Conservation (phyloP, 192 early-diverging fungal genomes). For the Rhizophagus sp. region DNA sequence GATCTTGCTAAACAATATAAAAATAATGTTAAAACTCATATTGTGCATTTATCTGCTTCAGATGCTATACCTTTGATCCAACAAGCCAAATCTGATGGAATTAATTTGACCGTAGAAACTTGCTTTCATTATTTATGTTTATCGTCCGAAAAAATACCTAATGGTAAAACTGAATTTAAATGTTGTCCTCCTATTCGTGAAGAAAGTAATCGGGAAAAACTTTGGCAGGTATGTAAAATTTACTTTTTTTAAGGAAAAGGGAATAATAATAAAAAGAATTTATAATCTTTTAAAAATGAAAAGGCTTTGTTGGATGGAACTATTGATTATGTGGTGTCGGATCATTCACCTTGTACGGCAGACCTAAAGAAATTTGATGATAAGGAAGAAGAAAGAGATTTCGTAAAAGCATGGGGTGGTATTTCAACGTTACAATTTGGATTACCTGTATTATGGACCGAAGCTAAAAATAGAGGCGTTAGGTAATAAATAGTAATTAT, state of each 20-base stretch:
- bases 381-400: constrained; percentile 56
- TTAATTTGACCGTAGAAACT: constrained; percentile 77
- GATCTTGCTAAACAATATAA: constrained; percentile 68
- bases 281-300: background rate
- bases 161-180: constrained; percentile 77
- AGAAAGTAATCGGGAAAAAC: constrained; percentile 60
- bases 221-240: constrained; percentile 55
- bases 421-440: constrained; percentile 80
- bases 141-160: constrained; percentile 64
- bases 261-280: no score
- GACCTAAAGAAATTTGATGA: constrained; percentile 68
- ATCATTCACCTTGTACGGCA: constrained; percentile 81
- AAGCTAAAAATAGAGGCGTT: constrained; percentile 65
- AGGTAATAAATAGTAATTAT: constrained; percentile 30
- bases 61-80: constrained; percentile 73
- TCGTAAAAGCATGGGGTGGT: constrained; percentile 81
- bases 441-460: constrained; percentile 78
- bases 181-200: constrained; percentile 84
- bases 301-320: constrained; percentile 70
- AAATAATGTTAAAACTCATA: constrained; percentile 66
- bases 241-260: background rate
- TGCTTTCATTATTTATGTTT: constrained; percentile 83
- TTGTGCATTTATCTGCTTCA: constrained; percentile 81
- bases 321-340: constrained; percentile 82
- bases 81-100: constrained; percentile 66